Conservation (phyloP, 345 rosid species). For the Heritiera littoralis region DNA sequence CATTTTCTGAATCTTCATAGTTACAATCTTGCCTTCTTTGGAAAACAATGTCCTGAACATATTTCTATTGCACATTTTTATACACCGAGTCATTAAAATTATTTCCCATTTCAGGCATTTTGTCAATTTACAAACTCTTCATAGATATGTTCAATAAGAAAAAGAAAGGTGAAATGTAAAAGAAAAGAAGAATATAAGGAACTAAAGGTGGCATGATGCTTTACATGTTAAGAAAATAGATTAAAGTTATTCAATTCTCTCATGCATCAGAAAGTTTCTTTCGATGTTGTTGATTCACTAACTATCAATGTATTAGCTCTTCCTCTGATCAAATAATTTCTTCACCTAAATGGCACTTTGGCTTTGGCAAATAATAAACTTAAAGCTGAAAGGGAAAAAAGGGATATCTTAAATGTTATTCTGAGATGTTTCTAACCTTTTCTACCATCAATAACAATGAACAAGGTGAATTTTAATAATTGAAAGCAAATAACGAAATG, state of each 20-base stretch:
- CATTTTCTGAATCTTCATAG: not conserved
- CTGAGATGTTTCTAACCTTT: not conserved
- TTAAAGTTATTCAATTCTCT: not conserved
- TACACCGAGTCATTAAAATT: not conserved
- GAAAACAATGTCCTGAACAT: not conserved
- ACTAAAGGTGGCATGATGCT: not conserved
- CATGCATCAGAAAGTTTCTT: not conserved
- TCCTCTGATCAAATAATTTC: slow-evolving; percentile 1
- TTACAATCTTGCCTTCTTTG: not conserved
- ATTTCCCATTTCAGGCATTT: not conserved
- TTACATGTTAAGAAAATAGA: not conserved
- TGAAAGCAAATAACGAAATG: not conserved
- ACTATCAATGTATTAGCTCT: not conserved
- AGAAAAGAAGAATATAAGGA: too few relatives aligned
- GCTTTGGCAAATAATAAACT: slow-evolving; percentile 10
- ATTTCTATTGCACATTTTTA: slow-evolving; percentile 1
- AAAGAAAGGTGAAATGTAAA: too few relatives aligned
- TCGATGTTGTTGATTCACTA: not conserved
- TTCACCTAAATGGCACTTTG: not conserved
- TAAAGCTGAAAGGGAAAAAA: slow-evolving; percentile 7
- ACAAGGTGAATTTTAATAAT: not conserved
- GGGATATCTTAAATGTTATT: not conserved
- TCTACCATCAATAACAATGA: slow-evolving; percentile 2
- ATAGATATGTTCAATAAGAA: too few relatives aligned
- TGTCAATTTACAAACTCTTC: too few relatives aligned